A percentile compares a stretch with the other conserved stretches of the same genome.
These are phyloP conservation scores for Penicillium bovifimosum DNA, from an alignment of 495 filamentous ascomycete species.

Conservation along the genomic window DNA sequence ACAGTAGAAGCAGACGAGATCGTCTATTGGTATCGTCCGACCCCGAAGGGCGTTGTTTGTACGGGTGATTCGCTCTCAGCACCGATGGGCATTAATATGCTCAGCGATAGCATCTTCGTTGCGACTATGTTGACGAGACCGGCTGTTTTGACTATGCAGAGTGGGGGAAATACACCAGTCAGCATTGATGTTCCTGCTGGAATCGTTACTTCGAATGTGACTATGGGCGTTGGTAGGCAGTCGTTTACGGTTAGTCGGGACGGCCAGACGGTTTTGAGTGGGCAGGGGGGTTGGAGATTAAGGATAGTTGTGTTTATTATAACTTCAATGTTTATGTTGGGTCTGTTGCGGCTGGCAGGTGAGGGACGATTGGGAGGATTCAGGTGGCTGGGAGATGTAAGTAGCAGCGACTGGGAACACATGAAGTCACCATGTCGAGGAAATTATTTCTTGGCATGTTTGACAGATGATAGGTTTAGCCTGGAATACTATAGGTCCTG, in stretches of 20 bases:
- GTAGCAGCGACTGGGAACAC: too few relatives aligned
- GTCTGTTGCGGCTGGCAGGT: neutral
- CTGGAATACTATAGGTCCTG: too few relatives aligned
- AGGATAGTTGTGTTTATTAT: neutral
- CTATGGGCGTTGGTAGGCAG: slow-evolving; percentile 48
- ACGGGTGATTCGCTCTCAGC: slow-evolving; percentile 5
- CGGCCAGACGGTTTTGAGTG: slow-evolving; percentile 40
- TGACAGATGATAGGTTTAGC: too few relatives aligned
- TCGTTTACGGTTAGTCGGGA: slow-evolving; percentile 43
- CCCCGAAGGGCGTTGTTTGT: slow-evolving; percentile 27
- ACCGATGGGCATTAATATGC: slow-evolving; percentile 29
- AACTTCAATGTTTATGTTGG: slow-evolving; percentile 6
- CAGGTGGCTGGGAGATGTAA: too few relatives aligned
- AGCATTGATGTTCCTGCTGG: slow-evolving; percentile 39
- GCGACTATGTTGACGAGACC: slow-evolving; percentile 45
- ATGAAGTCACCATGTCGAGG: too few relatives aligned
- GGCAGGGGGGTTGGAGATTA: slow-evolving; percentile 5
- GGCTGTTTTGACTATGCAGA: slow-evolving; percentile 42
- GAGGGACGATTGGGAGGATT: neutral
- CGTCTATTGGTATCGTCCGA: slow-evolving; percentile 43
- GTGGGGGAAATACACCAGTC: slow-evolving; percentile 30
- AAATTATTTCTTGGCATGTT: too few relatives aligned
- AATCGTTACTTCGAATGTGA: slow-evolving; percentile 38
- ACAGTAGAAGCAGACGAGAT: slow-evolving; percentile 31
- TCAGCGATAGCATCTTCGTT: slow-evolving; percentile 47